These are phyloP conservation scores for Penicillium taxi DNA, from an alignment of 495 filamentous ascomycete species.

Conservation along the genomic window DNA sequence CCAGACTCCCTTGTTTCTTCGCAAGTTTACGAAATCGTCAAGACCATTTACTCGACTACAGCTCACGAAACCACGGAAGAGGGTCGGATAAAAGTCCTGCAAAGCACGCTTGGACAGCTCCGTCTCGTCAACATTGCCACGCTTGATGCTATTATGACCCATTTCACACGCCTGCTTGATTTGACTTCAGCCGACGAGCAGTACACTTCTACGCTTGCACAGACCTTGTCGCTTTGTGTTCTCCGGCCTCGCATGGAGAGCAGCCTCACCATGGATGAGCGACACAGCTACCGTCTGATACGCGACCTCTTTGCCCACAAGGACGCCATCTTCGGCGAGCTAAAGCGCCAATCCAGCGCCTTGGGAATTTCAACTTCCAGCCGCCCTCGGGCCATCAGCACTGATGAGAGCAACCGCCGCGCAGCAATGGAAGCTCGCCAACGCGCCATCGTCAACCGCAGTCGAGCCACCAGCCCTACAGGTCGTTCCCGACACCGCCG, in stretches of 20 bases:
- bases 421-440: constrained; percentile 88
- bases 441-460: constrained; percentile 68
- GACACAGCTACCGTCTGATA: constrained; percentile 83
- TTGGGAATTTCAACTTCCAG: constrained; percentile 33
- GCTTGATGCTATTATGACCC: constrained; percentile 94
- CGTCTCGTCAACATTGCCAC: constrained; percentile 97
- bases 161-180: constrained; percentile 95
- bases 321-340: constrained; percentile 86
- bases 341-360: constrained; percentile 79
- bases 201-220: constrained; percentile 70
- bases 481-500: constrained; percentile 58
- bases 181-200: constrained; percentile 90
- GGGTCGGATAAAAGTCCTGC: constrained; percentile 81
- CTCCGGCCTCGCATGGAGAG: constrained; percentile 79
- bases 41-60: constrained; percentile 79
- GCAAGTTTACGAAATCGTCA: constrained; percentile 97
- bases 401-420: constrained; percentile 91
- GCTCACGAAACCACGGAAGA: constrained; percentile 65
- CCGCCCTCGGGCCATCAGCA: constrained; percentile 81
- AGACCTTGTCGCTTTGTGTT: constrained; percentile 74
- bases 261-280: constrained; percentile 90
- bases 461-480: constrained; percentile 67
- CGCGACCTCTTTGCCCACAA: constrained; percentile 92
- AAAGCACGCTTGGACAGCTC: constrained; percentile 90
- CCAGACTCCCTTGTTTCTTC: constrained; percentile 97